Evolutionary conservation across 2,329 filamentous ascomycete species (phyloP).

Genomic region (Venturia aucupariae): DNA sequence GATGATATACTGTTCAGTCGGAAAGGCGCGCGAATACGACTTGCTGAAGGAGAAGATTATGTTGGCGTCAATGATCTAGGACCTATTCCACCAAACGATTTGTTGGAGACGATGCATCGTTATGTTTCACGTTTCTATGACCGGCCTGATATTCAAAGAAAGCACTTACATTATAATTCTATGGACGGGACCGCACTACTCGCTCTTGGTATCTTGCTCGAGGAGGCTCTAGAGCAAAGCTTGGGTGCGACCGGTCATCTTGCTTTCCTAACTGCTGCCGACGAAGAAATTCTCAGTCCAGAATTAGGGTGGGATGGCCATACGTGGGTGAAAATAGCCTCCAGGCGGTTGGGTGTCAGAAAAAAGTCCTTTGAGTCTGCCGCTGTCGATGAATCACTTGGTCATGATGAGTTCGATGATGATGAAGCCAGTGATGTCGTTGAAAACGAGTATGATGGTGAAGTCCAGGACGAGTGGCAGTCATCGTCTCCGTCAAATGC

Average conservation of each 20-base stretch:
- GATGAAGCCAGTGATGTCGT: neutral
- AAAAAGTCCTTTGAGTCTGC: neutral
- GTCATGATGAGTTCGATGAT: neutral
- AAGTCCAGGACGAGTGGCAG: neutral
- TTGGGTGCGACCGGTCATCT: constrained; percentile 59
- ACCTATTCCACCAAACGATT: constrained; percentile 56
- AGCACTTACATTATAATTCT: constrained; percentile 32
- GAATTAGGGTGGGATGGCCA: constrained; percentile 1
- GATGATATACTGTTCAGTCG: constrained; percentile 64
- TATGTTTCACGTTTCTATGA: constrained; percentile 59
- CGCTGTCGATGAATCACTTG: neutral
- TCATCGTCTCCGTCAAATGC: neutral
- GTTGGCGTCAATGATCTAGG: constrained; percentile 43
- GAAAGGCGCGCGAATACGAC: constrained; percentile 55
- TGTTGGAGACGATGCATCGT: constrained; percentile 58
- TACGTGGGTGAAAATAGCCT: neutral
- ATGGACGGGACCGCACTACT: constrained; percentile 73
- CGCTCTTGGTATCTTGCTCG: constrained; percentile 64
- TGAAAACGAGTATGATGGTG: neutral
- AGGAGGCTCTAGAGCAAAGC: constrained; percentile 55
- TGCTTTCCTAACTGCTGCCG: constrained; percentile 49
- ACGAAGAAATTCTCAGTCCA: neutral
- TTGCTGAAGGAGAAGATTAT: constrained; percentile 58
- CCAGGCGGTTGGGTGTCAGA: neutral
- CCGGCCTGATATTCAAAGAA: neutral